Conservation (phyloP, 148 eudicot genomes). For the Dianthus caryophyllus region DNA sequence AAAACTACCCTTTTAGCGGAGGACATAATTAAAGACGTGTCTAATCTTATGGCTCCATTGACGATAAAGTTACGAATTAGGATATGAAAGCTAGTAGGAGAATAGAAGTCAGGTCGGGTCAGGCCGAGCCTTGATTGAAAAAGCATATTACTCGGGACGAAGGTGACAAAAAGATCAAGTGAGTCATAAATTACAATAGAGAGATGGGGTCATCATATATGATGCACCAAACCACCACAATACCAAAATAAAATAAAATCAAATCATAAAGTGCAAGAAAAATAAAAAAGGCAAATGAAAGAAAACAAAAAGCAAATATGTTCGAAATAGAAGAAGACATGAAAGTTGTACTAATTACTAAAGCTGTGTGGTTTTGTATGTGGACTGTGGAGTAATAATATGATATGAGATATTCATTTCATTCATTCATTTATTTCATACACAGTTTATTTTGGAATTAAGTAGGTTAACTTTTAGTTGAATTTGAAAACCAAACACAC, state of each 20-base stretch:
- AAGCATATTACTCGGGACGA: not conserved
- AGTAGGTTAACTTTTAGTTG: constrained; percentile 13
- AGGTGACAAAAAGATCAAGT: constrained; percentile 11
- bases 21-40: too few relatives aligned
- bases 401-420: not conserved
- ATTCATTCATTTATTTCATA: too few relatives aligned
- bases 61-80: too few relatives aligned
- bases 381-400: not conserved
- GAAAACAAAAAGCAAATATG: constrained; percentile 14
- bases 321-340: constrained; percentile 10
- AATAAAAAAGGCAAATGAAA: constrained; percentile 9
- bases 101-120: too few relatives aligned
- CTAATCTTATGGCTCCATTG: too few relatives aligned
- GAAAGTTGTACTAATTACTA: constrained; percentile 8
- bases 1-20: too few relatives aligned
- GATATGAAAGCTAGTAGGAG: too few relatives aligned
- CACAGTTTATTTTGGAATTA: constrained; percentile 6
- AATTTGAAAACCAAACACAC: constrained; percentile 4
- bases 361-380: too few relatives aligned
- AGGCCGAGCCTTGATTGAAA: constrained; percentile 1
- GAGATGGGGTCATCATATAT: constrained; percentile 7
- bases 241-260: too few relatives aligned
- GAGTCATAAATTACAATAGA: constrained; percentile 15
- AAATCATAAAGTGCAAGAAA: not conserved
- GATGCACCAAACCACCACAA: too few relatives aligned